Evolutionary conservation across 148 eudicot genomes (phyloP), one percentile per base, ranked within the genome.

Genomic region (Bassia scoparia): DNA sequence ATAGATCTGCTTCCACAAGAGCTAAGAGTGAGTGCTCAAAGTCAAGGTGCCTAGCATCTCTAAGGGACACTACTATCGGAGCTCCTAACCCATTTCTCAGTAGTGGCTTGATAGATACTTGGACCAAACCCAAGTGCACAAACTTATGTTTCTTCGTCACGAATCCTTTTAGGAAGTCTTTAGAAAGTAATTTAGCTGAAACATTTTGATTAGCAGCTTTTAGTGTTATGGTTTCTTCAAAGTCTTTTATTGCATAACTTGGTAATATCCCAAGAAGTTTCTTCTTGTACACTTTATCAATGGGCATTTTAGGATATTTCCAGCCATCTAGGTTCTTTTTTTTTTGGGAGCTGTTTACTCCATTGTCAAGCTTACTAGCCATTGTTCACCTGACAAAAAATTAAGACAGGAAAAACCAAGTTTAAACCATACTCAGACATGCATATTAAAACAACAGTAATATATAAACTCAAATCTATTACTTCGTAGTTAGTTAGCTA

Each of bases 241-340:
- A 61, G 12, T 72, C 75, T 21, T 48, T 61, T 30, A 72, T 26
- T 16, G 68, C 67, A 48, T 72, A 61, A 23, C 59, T 61, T 61
- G 44, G 46, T 5, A 61, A 61, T 31, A 72, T 46, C 4, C n/a
- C 15, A 33, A 33, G 61, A 3, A 31, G 8, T 31, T 33, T 61
- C 30, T 61, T 60, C 67, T 61, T 61, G 75, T 72, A 71, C 4
- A 72, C 33, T 17, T 60, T 30, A 30, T 44, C 10, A 2, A 15
- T 18, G 4, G 21, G 53, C 2, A 49, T 49, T 15, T 18, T 15
- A 15, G 53, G 21, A 5, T 49, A 49, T 18, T 15, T 49, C 21
- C 53, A 15, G 12, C 53, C 2, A 49, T 49, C 21, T 18, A 15
- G 4, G 53, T 49, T 49, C 53, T 18, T 49, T 49, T 12, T 49